phyloP scores from a whole-genome alignment of 306 rosid species.

The Cucurbita pepo region DNA sequence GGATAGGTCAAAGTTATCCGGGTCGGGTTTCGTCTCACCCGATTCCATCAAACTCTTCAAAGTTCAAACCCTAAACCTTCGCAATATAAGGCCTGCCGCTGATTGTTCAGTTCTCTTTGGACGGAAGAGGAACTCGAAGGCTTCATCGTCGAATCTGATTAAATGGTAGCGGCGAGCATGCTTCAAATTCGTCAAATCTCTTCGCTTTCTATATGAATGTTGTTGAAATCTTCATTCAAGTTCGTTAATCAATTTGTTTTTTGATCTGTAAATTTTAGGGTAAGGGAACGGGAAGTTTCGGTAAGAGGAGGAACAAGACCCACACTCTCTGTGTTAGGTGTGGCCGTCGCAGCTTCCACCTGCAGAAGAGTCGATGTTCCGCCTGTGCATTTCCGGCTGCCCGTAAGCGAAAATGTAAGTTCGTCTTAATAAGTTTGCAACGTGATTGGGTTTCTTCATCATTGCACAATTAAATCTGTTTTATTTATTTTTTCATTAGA shows the following conservation, averaged over 20 bases:
- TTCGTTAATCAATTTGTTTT: background rate
- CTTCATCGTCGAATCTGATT: constrained; percentile 1
- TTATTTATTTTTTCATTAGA: background rate
- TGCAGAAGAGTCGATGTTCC: constrained; percentile 95
- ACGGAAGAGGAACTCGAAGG: background rate
- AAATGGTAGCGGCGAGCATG: constrained; percentile 36
- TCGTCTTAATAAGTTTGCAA: background rate
- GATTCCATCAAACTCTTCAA: background rate
- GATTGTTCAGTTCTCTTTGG: background rate
- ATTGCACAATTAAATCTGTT: background rate
- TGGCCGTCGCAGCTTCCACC: constrained; percentile 97
- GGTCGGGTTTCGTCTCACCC: background rate
- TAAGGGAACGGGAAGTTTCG: constrained; percentile 95
- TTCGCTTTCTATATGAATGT: background rate
- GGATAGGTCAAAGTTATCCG: background rate
- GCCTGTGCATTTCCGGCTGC: constrained; percentile 97
- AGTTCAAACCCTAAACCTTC: constrained; percentile 6
- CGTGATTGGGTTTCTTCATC: background rate
- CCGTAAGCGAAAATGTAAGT: constrained; percentile 67
- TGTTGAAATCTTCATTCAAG: background rate
- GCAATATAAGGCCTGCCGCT: background rate
- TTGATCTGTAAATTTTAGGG: constrained; percentile 30
- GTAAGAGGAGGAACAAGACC: constrained; percentile 97
- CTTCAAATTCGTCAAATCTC: too few species aligned
- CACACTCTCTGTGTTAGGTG: constrained; percentile 95